Conservation (phyloP, 306 rosid genomes). For the Citrullus colocynthis region DNA sequence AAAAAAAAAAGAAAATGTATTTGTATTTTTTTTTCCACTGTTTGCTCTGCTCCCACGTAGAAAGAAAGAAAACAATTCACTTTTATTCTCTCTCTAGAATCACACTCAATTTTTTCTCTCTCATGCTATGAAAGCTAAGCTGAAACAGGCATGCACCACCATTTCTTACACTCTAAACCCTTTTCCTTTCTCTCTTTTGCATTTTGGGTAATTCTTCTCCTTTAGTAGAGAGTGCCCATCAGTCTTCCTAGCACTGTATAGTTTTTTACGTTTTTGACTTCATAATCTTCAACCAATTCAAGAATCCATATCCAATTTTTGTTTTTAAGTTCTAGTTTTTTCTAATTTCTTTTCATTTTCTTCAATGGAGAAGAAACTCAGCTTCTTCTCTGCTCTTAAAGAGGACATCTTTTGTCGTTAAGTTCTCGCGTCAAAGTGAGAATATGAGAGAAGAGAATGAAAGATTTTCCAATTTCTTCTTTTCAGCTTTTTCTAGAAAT, state of each 20-base stretch:
- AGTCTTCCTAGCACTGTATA: neutral
- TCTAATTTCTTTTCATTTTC: neutral
- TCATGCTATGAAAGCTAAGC: neutral
- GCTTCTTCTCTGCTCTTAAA: slow-evolving; percentile 83
- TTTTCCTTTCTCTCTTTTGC: neutral
- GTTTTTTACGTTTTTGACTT: neutral
- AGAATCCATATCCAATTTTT: neutral
- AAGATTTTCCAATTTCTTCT: no score
- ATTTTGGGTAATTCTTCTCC: neutral
- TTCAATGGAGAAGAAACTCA: slow-evolving; percentile 72
- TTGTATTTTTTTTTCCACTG: neutral
- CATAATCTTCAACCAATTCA: neutral
- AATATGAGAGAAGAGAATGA: no score
- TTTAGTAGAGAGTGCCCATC: neutral
- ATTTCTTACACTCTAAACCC: neutral
- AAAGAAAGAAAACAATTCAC: neutral
- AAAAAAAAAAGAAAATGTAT: no score
- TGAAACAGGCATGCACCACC: neutral
- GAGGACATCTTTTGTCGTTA: slow-evolving; percentile 76
- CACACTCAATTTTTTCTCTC: neutral
- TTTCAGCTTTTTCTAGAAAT: no score
- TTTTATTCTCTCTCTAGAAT: neutral
- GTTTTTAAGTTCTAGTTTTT: neutral
- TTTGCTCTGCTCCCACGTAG: neutral
- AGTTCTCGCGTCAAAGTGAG: slow-evolving; percentile 40